Base-by-base conservation (phyloP, 306 rosid species). In the Trichosanthes truncata region DNA sequence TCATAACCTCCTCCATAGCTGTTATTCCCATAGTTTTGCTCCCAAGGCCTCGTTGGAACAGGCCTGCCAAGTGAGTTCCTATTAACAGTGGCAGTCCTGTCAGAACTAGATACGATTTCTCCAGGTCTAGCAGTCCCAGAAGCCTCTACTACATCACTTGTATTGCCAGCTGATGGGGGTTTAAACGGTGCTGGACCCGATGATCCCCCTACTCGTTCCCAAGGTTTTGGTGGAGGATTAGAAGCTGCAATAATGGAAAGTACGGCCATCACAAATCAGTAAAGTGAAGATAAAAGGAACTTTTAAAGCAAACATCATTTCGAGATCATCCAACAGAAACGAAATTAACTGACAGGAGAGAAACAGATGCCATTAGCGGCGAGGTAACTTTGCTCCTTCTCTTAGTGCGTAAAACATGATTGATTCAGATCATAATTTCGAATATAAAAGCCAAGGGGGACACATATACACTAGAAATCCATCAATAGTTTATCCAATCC, bases 121-220 rank as follows among this genome's bases (percentile, higher is more conserved):
- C 99, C 99, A 33, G 96, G 98, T 80, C 78, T 91, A 56, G 99
- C 96, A 71, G 98, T 96, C 79, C 98, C 97, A 17, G 99, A 96
- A 78, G 99, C 91, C 89, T 96, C 99, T 80, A 96, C 99, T 29
- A 96, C 91, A 45, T 89, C 91, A 81, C 97, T 96, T 2, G 99
- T 96, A 83, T 79, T 87, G 74, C 99, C 99, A 38, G 82, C 86
- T 20, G 99, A 91, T 12, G 98, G 88, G 18, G 99, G 97, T 78
- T 80, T 96, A 77, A 93, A 96, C 63, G 99, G 99, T 26, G 93
- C 90, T 3, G 98, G 91, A 15, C 98, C 94, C 29, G 97, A 83
- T 4, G 99, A 91, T 56, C 88, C 83, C 82, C 98, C 97, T 18
- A 87, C 90, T 65, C 88, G 90, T 74, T 96, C 98, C 99, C 99